phyloP scores from a whole-genome alignment of 1,284 basidiomycete genomes.

The Phlebopus sp. region DNA sequence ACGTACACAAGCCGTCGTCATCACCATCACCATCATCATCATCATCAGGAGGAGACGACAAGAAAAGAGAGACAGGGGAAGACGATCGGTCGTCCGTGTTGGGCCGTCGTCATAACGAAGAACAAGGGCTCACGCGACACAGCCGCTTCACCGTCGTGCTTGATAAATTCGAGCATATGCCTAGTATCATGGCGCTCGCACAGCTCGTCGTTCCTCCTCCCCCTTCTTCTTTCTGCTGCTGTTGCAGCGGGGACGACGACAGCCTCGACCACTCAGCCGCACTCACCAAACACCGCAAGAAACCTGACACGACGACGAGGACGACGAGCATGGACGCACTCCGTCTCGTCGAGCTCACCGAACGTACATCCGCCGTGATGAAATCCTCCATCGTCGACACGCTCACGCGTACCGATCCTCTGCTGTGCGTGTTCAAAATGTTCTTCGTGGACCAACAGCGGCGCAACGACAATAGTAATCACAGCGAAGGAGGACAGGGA shows the following conservation, averaged over 20 bases:
- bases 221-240: too few relatives aligned
- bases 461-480: too few relatives aligned
- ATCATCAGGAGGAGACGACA: conserved; percentile 5
- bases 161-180: conserved; percentile 88
- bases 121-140: too few relatives aligned
- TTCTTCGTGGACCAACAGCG: too few relatives aligned
- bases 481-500: too few relatives aligned
- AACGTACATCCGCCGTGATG: conserved; percentile 89
- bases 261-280: conserved; percentile 13
- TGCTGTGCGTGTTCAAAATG: conserved; percentile 82
- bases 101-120: too few relatives aligned
- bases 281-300: conserved; percentile 13
- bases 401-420: conserved; percentile 72
- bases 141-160: conserved; percentile 77
- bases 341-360: conserved; percentile 86
- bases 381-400: conserved; percentile 76
- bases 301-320: too few relatives aligned
- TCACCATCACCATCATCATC: too few relatives aligned
- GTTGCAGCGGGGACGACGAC: too few relatives aligned
- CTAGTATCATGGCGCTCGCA: conserved; percentile 68
- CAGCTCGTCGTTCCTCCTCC: conserved; percentile 47
- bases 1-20: not conserved
- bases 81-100: too few relatives aligned
- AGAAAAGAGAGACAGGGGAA: conserved; percentile 4
- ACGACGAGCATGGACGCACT: conserved; percentile 68